Conservation (phyloP, 805 yeast genomes). For the Candida fluviatilis region DNA sequence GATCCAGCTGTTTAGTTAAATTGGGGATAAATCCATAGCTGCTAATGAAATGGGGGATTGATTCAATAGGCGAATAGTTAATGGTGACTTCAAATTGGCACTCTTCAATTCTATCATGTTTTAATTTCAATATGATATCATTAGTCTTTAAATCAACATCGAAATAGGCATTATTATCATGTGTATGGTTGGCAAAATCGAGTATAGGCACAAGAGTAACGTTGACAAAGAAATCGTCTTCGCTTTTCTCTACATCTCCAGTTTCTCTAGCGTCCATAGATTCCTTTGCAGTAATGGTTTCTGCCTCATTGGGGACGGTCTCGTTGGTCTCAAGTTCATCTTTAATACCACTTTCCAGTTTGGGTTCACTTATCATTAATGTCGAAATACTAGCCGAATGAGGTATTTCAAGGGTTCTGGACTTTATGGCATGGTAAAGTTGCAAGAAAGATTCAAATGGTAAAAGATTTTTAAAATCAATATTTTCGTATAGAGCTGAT, state of each 20-base stretch:
- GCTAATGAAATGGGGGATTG: slow-evolving; percentile 19
- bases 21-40: slow-evolving; percentile 32
- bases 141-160: slow-evolving; percentile 49
- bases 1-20: background rate
- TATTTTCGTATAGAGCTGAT: slow-evolving; percentile 3
- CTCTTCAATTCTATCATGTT: slow-evolving; percentile 2
- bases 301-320: too few species aligned
- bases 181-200: slow-evolving; percentile 62
- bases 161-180: slow-evolving; percentile 48
- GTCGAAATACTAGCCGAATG: slow-evolving; percentile 13
- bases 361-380: slow-evolving; percentile 12
- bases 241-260: slow-evolving; percentile 58
- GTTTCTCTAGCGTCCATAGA: slow-evolving; percentile 69
- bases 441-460: slow-evolving; percentile 22
- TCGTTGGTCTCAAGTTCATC: too few species aligned
- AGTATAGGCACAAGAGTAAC: slow-evolving; percentile 61
- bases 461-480: slow-evolving; percentile 10
- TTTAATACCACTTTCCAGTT: too few species aligned
- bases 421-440: slow-evolving; percentile 45
- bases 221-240: slow-evolving; percentile 33
- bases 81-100: slow-evolving; percentile 20
- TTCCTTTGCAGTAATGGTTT: slow-evolving; percentile 33
- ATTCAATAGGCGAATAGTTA: slow-evolving; percentile 20
- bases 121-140: slow-evolving; percentile 59
- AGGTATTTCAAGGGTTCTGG: slow-evolving; percentile 67